Conservation (phyloP, 2,329 filamentous ascomycete species). For the Ophiostoma triangulosporum region DNA sequence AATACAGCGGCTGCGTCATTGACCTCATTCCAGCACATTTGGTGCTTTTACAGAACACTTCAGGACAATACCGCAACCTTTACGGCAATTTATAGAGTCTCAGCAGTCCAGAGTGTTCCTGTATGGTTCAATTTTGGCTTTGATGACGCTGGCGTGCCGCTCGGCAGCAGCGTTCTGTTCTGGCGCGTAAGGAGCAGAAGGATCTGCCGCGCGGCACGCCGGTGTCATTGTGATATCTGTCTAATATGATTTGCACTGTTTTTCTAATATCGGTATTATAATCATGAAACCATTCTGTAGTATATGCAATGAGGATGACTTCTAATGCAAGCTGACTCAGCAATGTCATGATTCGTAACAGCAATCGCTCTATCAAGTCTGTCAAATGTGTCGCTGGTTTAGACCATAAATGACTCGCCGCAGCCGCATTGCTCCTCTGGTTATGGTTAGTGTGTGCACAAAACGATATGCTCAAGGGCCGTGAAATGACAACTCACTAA, state of each 20-base stretch:
- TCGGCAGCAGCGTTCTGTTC: too few species aligned
- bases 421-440: constrained; percentile 91
- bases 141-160: too few species aligned
- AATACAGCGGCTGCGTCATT: too few species aligned
- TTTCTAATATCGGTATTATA: not conserved
- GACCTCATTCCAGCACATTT: too few species aligned
- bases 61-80: too few species aligned
- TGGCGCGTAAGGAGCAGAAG: too few species aligned
- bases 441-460: not conserved
- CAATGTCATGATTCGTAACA: not conserved
- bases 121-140: too few species aligned
- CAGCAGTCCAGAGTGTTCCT: too few species aligned
- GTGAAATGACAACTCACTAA: constrained; percentile 59
- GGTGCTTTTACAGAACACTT: too few species aligned
- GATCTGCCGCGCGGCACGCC: too few species aligned
- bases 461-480: not conserved
- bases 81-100: too few species aligned
- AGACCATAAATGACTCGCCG: constrained; percentile 90
- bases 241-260: not conserved
- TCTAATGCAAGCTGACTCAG: not conserved
- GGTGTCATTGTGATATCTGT: not conserved
- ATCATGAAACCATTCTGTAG: too few species aligned
- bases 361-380: not conserved
- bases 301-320: not conserved
- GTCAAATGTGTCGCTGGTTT: not conserved